Evolutionary conservation across 495 filamentous ascomycete species (phyloP).

Genomic region (Penicillium coffeae): DNA sequence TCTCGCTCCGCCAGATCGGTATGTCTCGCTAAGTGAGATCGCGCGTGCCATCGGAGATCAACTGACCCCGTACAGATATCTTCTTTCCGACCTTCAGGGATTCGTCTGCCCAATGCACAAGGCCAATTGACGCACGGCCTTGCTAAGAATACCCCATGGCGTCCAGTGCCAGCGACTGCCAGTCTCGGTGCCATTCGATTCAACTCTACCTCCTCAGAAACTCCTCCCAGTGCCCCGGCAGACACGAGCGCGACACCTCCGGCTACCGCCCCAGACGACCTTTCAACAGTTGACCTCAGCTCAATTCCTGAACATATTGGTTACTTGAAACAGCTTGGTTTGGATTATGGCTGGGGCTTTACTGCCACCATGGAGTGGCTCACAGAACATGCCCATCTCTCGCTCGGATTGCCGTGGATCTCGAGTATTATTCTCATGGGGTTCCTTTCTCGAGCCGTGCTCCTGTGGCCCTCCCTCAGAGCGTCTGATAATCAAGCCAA

Average conservation of each 20-base stretch:
- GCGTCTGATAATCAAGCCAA: constrained; percentile 57
- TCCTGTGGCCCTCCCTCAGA: constrained; percentile 61
- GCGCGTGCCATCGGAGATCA: constrained; percentile 9
- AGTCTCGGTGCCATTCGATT: constrained; percentile 34
- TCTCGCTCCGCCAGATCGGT: constrained; percentile 38
- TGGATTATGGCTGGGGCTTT: constrained; percentile 82
- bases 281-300: constrained; percentile 36
- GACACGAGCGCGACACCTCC: constrained; percentile 1
- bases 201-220: constrained; percentile 43
- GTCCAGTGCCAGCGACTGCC: constrained; percentile 16
- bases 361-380: constrained; percentile 64
- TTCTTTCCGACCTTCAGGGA: constrained; percentile 30
- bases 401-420: constrained; percentile 75
- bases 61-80: constrained; percentile 33
- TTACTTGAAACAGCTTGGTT: constrained; percentile 74
- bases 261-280: constrained; percentile 10
- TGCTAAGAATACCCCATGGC: constrained; percentile 23
- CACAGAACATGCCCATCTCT: constrained; percentile 79
- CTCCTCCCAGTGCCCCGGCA: constrained; percentile 17
- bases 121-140: constrained; percentile 22
- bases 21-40: constrained; percentile 9
- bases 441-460: constrained; percentile 55
- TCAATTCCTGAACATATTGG: constrained; percentile 69
- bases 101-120: constrained; percentile 19
- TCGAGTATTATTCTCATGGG: constrained; percentile 62